Evolutionary conservation across 352 stramenopile species (phyloP), one percentile per base, ranked within the genome.

Genomic region (Pythium diclinum): DNA sequence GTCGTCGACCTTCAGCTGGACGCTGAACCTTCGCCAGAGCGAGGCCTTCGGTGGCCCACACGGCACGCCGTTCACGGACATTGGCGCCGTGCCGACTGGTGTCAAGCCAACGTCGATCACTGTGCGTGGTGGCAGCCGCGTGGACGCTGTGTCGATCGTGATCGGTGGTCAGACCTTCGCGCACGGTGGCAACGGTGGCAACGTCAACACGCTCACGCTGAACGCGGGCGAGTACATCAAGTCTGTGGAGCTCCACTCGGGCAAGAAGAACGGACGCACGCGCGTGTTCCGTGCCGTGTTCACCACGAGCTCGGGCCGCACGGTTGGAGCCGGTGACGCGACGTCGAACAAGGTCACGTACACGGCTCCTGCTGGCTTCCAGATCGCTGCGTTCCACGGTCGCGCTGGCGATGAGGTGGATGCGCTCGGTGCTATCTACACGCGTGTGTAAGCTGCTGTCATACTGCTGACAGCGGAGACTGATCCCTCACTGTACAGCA

Each of bases 381-480:
- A 85, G 40, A 72, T 85, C 54, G 79, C 71, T 34, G 75, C 63
- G 25, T 85, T 83, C 65, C 77, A 85, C 56, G 77, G 77, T 13
- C 75, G 77, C 8, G 56, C 70, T 3, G 73, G 73, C 2, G 67
- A 81, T 28, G 71, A 69, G 13, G 56, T 85, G 21, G 73, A 83
- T 32, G 71, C 68, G 2, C 61, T 85, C 3, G 77, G 78, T 17
- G 77, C 67, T 0, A 73, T 85, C 40, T 85, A 74, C 75, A 81
- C 77, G 42, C 51, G 53, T n/a, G 40, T 61, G 28, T 67, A 67
- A 17, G 25, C 28, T 14, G 64, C 61, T 7, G 3, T 28, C 25
- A 28, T 28, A 28, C 25, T 28, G 25, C 25, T 28, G 25, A 28
- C 25, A 28, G 25, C 3, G 3, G 25, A 28, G 25, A 28, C 25